A percentile compares a stretch with the other conserved stretches of the same genome.
Conservation (phyloP, 352 stramenopile species). For the Globisporangium perplexum region DNA sequence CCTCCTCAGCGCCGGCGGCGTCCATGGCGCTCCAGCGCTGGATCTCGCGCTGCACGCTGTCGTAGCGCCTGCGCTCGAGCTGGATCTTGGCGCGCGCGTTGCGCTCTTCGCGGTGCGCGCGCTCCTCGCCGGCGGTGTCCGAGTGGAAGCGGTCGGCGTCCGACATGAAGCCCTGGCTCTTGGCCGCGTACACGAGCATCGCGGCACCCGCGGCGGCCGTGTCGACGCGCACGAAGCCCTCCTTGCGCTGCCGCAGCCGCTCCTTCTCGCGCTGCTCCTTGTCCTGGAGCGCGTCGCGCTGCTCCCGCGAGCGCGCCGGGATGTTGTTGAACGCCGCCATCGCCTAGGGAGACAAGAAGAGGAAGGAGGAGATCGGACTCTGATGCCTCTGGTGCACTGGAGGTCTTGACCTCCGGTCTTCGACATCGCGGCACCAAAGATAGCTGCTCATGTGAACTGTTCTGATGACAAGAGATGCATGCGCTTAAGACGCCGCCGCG, state of each 20-base stretch:
- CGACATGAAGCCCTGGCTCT: conserved; percentile 74
- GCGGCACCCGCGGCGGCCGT: conserved; percentile 54
- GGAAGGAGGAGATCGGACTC: background rate
- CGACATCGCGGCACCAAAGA: background rate
- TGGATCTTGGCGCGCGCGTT: conserved; percentile 42
- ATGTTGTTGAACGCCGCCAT: conserved; percentile 72
- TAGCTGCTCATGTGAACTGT: no score
- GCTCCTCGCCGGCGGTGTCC: conserved; percentile 84
- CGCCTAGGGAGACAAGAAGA: background rate
- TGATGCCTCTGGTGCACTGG: no score
- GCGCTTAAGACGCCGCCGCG: no score
- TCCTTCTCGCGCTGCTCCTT: conserved; percentile 81
- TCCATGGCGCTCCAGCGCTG: conserved; percentile 86
- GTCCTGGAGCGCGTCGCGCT: conserved; percentile 63
- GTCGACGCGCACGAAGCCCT: conserved; percentile 65
- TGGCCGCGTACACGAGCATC: conserved; percentile 59
- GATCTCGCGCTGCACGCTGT: conserved; percentile 65
- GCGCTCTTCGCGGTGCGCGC: conserved; percentile 45
- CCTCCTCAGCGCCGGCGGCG: conserved; percentile 45
- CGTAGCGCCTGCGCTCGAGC: conserved; percentile 59
- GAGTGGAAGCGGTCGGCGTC: conserved; percentile 88
- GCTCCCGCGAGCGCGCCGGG: conserved; percentile 51
- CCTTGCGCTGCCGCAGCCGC: conserved; percentile 52
- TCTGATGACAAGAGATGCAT: background rate
- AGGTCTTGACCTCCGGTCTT: no score